Percentiles rank a stretch among this genome's conserved stretches.
Evolutionary conservation across 176 grass and related monocot genomes (phyloP).

Genomic region (Oryza rufipogon): DNA sequence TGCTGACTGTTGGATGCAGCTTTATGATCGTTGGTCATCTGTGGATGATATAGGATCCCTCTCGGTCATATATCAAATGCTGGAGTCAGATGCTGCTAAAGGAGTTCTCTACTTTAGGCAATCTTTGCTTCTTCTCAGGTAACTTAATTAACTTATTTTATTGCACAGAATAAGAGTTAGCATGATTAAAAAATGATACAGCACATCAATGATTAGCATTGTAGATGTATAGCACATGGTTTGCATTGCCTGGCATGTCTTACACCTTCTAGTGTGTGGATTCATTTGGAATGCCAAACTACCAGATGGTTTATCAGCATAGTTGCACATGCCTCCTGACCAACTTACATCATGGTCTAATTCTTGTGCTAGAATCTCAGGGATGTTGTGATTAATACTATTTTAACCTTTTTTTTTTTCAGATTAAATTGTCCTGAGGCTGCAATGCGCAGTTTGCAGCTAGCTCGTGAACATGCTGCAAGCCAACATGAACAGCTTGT

Average conservation of each 20-base stretch:
- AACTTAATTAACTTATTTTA: conserved; percentile 40
- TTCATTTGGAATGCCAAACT: conserved; percentile 40
- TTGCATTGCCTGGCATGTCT: conserved; percentile 36
- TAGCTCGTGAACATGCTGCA: conserved; percentile 76
- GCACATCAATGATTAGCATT: conserved; percentile 17
- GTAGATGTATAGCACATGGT: conserved; percentile 40
- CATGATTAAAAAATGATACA: conserved; percentile 21
- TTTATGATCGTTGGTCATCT: conserved; percentile 97
- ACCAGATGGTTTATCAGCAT: conserved; percentile 23
- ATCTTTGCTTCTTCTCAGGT: conserved; percentile 99
- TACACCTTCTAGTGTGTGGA: conserved; percentile 16
- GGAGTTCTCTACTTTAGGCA: conserved; percentile 97
- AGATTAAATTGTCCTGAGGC: conserved; percentile 91
- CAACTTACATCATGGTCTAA: conserved; percentile 6
- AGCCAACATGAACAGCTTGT: conserved; percentile 75
- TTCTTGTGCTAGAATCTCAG: neutral
- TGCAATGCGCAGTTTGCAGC: conserved; percentile 85
- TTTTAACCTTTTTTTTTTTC: conserved; percentile 14
- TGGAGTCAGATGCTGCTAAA: conserved; percentile 92
- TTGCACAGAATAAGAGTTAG: conserved; percentile 45
- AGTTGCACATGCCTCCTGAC: conserved; percentile 37
- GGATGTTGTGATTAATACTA: conserved; percentile 20
- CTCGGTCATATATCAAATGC: conserved; percentile 98
- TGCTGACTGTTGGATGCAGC: conserved; percentile 98
- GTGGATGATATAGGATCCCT: conserved; percentile 99